A percentile compares a stretch with the other conserved stretches of the same genome.
These are phyloP conservation scores for Mycena metata DNA, from an alignment of 768 basidiomycete genomes.

Conservation along the genomic window DNA sequence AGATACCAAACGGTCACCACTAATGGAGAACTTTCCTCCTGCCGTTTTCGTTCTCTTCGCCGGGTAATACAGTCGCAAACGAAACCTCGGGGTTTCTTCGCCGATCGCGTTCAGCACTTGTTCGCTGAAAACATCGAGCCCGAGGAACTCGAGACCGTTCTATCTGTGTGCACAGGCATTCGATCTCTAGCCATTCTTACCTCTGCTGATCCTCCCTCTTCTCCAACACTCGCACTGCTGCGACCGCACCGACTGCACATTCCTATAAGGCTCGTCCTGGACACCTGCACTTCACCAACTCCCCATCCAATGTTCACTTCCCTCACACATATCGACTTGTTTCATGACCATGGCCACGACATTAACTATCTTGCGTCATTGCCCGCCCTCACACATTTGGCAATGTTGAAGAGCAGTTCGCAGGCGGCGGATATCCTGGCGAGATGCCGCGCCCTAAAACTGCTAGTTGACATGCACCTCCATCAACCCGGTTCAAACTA, in stretches of 20 bases:
- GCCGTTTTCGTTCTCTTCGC: not conserved
- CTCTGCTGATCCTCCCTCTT: too few species aligned
- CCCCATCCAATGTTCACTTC: not conserved
- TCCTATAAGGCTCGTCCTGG: too few species aligned
- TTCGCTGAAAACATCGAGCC: not conserved
- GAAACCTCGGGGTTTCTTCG: not conserved
- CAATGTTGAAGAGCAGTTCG: not conserved
- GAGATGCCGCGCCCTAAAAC: not conserved
- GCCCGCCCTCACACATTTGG: slow-evolving; percentile 21
- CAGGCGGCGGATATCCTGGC: not conserved
- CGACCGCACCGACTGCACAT: too few species aligned
- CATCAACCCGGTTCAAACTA: too few species aligned
- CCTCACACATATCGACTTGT: slow-evolving; percentile 18
- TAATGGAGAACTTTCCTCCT: not conserved
- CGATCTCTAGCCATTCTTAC: not conserved
- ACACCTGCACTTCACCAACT: too few species aligned
- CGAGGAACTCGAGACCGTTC: not conserved
- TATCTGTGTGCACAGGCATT: slow-evolving; percentile 5
- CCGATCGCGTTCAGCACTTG: slow-evolving; percentile 14
- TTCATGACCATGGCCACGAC: not conserved
- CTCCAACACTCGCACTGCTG: too few species aligned
- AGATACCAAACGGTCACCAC: slow-evolving; percentile 1
- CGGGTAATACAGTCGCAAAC: not conserved
- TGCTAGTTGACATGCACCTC: not conserved
- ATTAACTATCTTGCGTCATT: not conserved